Evolutionary conservation across 345 rosid species (phyloP).

Genomic region (Schrenkiella parvula): DNA sequence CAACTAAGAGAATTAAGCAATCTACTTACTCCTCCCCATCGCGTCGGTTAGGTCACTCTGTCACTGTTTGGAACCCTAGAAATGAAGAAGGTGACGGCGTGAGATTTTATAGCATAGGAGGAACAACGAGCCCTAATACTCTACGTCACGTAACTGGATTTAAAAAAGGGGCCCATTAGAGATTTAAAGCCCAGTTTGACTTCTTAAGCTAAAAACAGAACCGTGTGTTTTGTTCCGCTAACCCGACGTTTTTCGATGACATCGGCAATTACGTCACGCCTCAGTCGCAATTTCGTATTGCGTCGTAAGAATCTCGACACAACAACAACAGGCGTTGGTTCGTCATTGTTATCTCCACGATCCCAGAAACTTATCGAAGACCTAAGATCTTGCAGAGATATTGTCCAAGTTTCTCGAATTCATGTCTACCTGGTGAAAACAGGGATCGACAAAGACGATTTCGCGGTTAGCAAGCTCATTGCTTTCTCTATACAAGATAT

Average conservation of each 20-base stretch:
- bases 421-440: conserved; percentile 55
- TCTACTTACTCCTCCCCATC: conserved; percentile 17
- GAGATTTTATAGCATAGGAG: neutral
- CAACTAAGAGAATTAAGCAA: neutral
- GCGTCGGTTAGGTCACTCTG: neutral
- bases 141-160: neutral
- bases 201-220: neutral
- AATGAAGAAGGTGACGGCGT: neutral
- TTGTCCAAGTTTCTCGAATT: conserved; percentile 42
- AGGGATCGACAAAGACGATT: conserved; percentile 49
- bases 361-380: conserved; percentile 27
- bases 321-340: neutral
- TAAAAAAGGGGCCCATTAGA: neutral
- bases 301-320: conserved; percentile 10
- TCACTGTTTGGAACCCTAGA: neutral
- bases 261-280: conserved; percentile 22
- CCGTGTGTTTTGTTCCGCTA: neutral
- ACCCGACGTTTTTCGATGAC: conserved; percentile 25
- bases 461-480: conserved; percentile 57
- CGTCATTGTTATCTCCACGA: neutral
- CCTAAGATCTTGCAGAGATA: conserved; percentile 37
- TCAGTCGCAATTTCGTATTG: conserved; percentile 8
- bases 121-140: neutral
- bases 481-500: conserved; percentile 44
- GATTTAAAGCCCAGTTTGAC: neutral